Evolutionary conservation across 805 yeast species (phyloP).

Genomic region (Danielia oregonensis): DNA sequence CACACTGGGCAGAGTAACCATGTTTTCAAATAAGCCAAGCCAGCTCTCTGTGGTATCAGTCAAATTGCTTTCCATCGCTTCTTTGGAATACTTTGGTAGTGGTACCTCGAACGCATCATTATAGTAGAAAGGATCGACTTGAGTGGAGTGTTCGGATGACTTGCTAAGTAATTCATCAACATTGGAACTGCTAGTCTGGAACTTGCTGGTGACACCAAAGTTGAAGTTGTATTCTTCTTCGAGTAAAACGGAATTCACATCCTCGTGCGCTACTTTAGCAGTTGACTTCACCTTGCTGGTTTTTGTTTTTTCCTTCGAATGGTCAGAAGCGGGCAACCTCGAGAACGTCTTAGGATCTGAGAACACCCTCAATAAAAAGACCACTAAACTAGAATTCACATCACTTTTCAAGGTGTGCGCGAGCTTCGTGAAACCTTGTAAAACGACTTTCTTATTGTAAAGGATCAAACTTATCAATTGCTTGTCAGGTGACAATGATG

Average conservation of each 20-base stretch:
- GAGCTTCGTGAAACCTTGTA: slow-evolving; percentile 33
- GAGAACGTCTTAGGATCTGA: slow-evolving; percentile 34
- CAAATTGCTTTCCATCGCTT: not conserved
- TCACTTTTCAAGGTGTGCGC: slow-evolving; percentile 33
- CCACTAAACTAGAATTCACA: slow-evolving; percentile 39
- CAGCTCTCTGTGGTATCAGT: slow-evolving; percentile 14
- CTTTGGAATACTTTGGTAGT: not conserved
- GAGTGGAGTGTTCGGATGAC: not conserved
- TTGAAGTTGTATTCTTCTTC: slow-evolving; percentile 47
- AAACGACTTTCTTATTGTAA: slow-evolving; percentile 33
- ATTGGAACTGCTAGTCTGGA: slow-evolving; percentile 15
- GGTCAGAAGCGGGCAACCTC: slow-evolving; percentile 6
- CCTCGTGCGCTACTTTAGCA: slow-evolving; percentile 20
- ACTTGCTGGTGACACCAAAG: slow-evolving; percentile 54
- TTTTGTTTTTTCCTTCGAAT: slow-evolving; percentile 18
- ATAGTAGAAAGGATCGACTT: not conserved
- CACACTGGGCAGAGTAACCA: slow-evolving; percentile 18
- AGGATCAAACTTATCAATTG: slow-evolving; percentile 31
- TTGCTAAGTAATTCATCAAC: slow-evolving; percentile 32
- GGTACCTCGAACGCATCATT: not conserved
- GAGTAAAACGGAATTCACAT: slow-evolving; percentile 27
- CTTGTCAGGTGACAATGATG: slow-evolving; percentile 21
- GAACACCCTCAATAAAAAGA: slow-evolving; percentile 34
- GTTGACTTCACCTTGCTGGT: slow-evolving; percentile 13
- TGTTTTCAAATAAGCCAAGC: slow-evolving; percentile 30